Evolutionary conservation across 192 early-diverging fungal species (phyloP).

Genomic region (Thamnidium elegans): DNA sequence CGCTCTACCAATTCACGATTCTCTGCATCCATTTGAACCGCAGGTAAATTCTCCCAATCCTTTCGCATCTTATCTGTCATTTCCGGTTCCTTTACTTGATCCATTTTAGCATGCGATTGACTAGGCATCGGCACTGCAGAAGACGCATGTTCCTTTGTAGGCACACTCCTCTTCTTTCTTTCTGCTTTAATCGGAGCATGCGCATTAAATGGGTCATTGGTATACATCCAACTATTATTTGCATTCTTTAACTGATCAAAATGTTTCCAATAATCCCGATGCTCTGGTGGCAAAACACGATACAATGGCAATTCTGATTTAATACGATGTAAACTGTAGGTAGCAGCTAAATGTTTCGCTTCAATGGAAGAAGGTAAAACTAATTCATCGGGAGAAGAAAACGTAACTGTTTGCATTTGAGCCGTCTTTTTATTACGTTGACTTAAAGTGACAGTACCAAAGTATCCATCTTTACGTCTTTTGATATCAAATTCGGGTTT

Average conservation of each 20-base stretch:
- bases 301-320: slow-evolving; percentile 66
- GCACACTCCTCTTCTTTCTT: slow-evolving; percentile 27
- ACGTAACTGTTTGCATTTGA: slow-evolving; percentile 47
- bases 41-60: slow-evolving; percentile 61
- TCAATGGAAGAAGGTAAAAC: slow-evolving; percentile 50
- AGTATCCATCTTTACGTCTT: slow-evolving; percentile 34
- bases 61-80: slow-evolving; percentile 42
- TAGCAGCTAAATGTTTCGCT: slow-evolving; percentile 71
- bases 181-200: slow-evolving; percentile 36
- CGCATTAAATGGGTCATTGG: slow-evolving; percentile 76
- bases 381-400: slow-evolving; percentile 43
- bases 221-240: slow-evolving; percentile 56
- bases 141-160: slow-evolving; percentile 24
- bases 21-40: slow-evolving; percentile 65
- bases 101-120: slow-evolving; percentile 31
- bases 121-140: slow-evolving; percentile 31
- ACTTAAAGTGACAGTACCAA: slow-evolving; percentile 47
- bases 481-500: slow-evolving; percentile 64
- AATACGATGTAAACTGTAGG: slow-evolving; percentile 76
- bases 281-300: slow-evolving; percentile 70
- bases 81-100: slow-evolving; percentile 35
- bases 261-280: slow-evolving; percentile 69
- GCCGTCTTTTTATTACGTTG: slow-evolving; percentile 60
- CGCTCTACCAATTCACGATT: slow-evolving; percentile 60
- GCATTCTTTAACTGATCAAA: slow-evolving; percentile 57